These are phyloP conservation scores for Claviceps purpurea DNA, from an alignment of 2,329 filamentous ascomycete genomes.

Conservation along the genomic window DNA sequence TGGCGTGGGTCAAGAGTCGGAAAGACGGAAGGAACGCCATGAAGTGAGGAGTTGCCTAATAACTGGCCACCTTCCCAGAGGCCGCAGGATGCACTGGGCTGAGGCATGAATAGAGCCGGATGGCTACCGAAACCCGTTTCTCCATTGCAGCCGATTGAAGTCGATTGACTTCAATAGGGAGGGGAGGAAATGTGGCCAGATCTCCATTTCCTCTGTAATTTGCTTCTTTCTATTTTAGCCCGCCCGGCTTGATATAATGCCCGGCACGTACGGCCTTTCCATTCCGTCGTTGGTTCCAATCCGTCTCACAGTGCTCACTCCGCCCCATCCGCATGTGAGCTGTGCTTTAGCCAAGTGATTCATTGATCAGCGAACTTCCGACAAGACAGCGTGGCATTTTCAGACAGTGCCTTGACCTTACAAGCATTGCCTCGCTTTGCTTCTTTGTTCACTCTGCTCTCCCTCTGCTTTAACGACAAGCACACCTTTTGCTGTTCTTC, in stretches of 20 bases:
- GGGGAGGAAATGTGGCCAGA: neutral
- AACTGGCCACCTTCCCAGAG: neutral
- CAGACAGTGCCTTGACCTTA: neutral
- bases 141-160: too few species aligned
- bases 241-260: too few species aligned
- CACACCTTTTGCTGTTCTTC: too few species aligned
- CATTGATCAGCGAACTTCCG: neutral
- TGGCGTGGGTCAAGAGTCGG: neutral
- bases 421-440: neutral
- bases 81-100: neutral
- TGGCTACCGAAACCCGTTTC: neutral
- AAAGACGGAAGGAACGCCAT: neutral
- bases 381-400: constrained; percentile 14
- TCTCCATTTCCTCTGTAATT: neutral
- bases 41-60: neutral
- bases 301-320: neutral
- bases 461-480: neutral
- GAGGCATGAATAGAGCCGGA: neutral
- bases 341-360: neutral
- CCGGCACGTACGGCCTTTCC: too few species aligned
- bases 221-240: neutral
- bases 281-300: neutral
- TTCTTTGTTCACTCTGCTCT: neutral
- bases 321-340: neutral
- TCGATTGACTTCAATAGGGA: neutral